Percentiles rank a stretch among this genome's conserved stretches.
Conservation (phyloP, 2,329 filamentous ascomycete species). For the Sporothrix humicola region DNA sequence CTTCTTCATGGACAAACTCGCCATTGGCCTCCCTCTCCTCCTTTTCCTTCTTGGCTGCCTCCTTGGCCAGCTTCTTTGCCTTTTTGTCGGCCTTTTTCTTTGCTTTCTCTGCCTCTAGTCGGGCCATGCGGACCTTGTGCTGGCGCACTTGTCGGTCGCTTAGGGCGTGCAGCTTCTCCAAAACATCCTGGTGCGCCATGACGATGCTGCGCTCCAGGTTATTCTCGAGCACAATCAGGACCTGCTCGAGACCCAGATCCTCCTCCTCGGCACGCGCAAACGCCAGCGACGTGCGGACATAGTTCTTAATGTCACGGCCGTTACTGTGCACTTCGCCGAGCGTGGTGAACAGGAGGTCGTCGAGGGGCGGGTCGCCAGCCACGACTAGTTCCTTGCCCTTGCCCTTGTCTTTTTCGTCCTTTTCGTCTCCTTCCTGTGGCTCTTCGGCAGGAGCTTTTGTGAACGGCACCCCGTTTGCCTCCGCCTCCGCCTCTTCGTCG, state of each 20-base stretch:
- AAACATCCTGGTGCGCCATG: neutral
- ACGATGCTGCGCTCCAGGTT: slow-evolving; percentile 15
- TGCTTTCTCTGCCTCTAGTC: neutral
- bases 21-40: neutral
- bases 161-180: neutral
- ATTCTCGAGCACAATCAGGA: slow-evolving; percentile 27
- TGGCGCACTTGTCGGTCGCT: slow-evolving; percentile 8
- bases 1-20: neutral
- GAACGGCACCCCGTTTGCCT: neutral
- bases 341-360: neutral
- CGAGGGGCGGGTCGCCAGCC: neutral
- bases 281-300: slow-evolving; percentile 24
- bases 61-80: neutral
- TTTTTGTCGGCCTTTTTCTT: neutral
- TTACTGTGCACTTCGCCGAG: slow-evolving; percentile 25
- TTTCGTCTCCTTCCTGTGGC: too few species aligned
- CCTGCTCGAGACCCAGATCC: slow-evolving; percentile 29
- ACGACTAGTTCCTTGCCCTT: neutral
- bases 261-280: slow-evolving; percentile 24
- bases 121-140: neutral
- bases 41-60: neutral
- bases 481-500: neutral
- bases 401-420: neutral
- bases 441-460: too few species aligned
- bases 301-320: slow-evolving; percentile 29